These are phyloP conservation scores for Parasitella parasitica DNA, from an alignment of 371 early-diverging fungal genomes.

Conservation along the genomic window DNA sequence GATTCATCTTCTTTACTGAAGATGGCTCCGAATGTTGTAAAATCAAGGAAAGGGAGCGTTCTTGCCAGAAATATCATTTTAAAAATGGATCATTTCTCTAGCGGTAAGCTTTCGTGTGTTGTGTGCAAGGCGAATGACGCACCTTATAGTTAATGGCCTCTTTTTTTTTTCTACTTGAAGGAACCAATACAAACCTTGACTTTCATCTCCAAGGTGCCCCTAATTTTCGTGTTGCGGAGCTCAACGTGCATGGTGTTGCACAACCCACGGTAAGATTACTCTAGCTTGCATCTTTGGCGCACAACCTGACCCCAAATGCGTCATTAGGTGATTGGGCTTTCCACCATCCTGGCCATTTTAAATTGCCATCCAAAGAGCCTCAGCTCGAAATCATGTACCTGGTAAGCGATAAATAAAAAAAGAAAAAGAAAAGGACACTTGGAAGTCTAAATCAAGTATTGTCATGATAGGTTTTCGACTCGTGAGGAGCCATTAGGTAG, in stretches of 20 bases:
- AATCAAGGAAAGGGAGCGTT: slow-evolving; percentile 57
- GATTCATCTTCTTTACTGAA: slow-evolving; percentile 32
- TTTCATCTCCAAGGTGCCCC: slow-evolving; percentile 72
- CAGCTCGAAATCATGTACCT: slow-evolving; percentile 36
- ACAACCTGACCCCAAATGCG: neutral
- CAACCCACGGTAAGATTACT: slow-evolving; percentile 58
- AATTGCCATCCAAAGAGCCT: slow-evolving; percentile 52
- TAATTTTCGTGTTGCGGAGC: slow-evolving; percentile 66
- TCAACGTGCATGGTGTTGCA: slow-evolving; percentile 69
- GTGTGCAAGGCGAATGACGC: too few relatives aligned
- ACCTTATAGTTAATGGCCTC: neutral
- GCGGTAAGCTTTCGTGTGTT: slow-evolving; percentile 35
- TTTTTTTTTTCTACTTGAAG: slow-evolving; percentile 18
- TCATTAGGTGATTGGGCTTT: slow-evolving; percentile 53
- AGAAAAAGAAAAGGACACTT: too few relatives aligned
- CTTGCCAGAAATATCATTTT: slow-evolving; percentile 60
- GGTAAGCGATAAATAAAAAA: slow-evolving; percentile 29
- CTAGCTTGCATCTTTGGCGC: neutral
- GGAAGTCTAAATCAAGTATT: neutral
- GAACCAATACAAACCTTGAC: slow-evolving; percentile 57
- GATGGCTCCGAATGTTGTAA: slow-evolving; percentile 38
- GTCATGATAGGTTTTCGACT: slow-evolving; percentile 61
- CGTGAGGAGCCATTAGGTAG: slow-evolving; percentile 72
- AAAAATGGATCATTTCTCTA: slow-evolving; percentile 70
- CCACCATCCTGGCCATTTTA: slow-evolving; percentile 62